phyloP scores from a whole-genome alignment of 78 protist genomes.

The Diacronema lutheri region DNA sequence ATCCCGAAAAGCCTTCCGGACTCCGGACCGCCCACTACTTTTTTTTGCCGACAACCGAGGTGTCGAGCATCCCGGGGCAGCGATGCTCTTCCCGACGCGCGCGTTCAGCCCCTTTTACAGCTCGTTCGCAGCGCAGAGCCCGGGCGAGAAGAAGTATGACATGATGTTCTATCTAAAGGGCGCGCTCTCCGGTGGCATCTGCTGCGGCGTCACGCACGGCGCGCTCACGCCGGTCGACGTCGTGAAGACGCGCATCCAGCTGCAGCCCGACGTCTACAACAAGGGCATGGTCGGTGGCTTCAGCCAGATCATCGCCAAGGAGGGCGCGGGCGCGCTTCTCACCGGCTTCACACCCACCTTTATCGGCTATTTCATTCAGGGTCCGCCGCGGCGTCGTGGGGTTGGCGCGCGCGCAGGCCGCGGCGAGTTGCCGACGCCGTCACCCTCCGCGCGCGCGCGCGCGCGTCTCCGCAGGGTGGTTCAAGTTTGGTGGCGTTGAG shows the following conservation, averaged over 20 bases:
- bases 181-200: constrained; percentile 62
- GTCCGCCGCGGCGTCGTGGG: too few relatives aligned
- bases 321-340: constrained; percentile 48
- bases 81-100: too few relatives aligned
- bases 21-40: too few relatives aligned
- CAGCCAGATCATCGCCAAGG: constrained; percentile 24
- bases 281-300: constrained; percentile 47
- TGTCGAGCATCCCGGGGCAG: too few relatives aligned
- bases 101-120: too few relatives aligned
- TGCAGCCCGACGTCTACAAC: constrained; percentile 25
- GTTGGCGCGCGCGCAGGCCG: too few relatives aligned
- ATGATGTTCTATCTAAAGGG: neutral
- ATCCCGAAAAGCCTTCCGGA: too few relatives aligned
- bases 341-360: constrained; percentile 45
- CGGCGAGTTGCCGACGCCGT: too few relatives aligned
- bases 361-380: constrained; percentile 52
- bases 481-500: constrained; percentile 59
- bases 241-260: constrained; percentile 69
- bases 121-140: too few relatives aligned
- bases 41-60: too few relatives aligned
- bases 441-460: too few relatives aligned
- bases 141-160: too few relatives aligned
- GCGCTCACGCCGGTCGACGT: constrained; percentile 67
- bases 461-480: constrained; percentile 18
- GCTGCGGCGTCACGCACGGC: constrained; percentile 66